These are phyloP conservation scores for Aspergillus fischeri DNA, from an alignment of 2,329 filamentous ascomycete species.

Conservation along the genomic window DNA sequence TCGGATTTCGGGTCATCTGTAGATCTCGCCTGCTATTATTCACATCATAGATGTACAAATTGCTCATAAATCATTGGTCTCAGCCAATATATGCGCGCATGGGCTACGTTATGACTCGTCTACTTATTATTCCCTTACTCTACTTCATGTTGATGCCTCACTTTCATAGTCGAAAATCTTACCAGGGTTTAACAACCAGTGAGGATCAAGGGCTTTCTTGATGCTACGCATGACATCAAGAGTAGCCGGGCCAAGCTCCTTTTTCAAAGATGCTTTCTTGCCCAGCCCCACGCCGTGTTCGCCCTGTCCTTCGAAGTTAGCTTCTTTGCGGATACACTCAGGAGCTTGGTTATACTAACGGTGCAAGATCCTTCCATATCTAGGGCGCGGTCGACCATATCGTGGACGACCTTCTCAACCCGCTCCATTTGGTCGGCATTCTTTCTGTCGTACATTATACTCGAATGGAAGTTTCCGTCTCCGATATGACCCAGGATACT, in stretches of 20 bases:
- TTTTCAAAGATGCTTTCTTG: conserved; percentile 74
- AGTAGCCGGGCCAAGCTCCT: conserved; percentile 76
- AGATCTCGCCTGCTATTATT: background rate
- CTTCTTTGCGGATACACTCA: background rate
- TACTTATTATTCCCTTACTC: background rate
- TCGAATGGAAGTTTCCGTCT: conserved; percentile 92
- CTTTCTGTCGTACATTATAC: conserved; percentile 77
- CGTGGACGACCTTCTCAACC: conserved; percentile 76
- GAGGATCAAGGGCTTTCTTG: conserved; percentile 76
- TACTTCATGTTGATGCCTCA: conserved; percentile 7
- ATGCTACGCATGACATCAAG: conserved; percentile 79
- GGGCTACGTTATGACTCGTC: background rate
- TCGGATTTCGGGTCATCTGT: no score
- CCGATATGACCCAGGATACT: conserved; percentile 87
- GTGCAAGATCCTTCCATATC: conserved; percentile 95
- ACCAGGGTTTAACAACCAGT: conserved; percentile 87
- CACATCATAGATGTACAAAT: background rate
- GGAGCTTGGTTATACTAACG: conserved; percentile 27
- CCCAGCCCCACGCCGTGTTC: conserved; percentile 84
- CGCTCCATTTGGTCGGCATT: conserved; percentile 67
- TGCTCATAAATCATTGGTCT: no score
- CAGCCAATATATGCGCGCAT: background rate
- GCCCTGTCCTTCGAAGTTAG: conserved; percentile 43
- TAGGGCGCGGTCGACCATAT: conserved; percentile 85
- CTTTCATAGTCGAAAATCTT: conserved; percentile 72